Percentiles rank a stretch among this genome's conserved stretches.
Evolutionary conservation across 2,329 filamentous ascomycete species (phyloP).

Genomic region (Ophiostoma australiae): DNA sequence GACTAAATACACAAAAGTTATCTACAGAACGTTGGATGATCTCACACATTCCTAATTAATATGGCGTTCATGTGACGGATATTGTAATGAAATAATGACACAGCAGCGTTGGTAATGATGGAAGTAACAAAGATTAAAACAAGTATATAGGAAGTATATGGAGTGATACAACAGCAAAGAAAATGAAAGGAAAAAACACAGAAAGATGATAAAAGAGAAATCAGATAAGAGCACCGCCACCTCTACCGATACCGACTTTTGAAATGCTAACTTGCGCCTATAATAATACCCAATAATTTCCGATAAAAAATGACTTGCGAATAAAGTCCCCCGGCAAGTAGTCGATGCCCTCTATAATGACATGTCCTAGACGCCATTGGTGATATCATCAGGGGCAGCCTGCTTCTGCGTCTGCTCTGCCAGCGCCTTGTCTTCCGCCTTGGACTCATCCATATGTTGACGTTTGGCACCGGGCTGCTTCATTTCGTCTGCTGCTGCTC

Average conservation of each 20-base stretch:
- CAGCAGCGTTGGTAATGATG: background rate
- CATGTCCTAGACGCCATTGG: background rate
- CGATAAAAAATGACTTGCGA: background rate
- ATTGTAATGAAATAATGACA: background rate
- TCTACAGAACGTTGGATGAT: background rate
- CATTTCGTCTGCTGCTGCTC: background rate
- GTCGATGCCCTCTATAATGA: background rate
- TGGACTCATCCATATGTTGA: background rate
- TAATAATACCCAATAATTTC: background rate
- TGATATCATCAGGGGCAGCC: background rate
- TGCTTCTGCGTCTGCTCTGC: background rate
- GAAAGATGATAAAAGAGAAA: background rate
- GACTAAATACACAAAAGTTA: background rate
- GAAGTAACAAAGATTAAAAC: background rate
- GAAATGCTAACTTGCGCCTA: background rate
- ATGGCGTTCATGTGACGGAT: background rate
- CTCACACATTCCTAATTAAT: background rate
- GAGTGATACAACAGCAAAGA: background rate
- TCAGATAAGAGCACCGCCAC: background rate
- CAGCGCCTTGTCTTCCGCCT: background rate
- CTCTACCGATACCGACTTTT: background rate
- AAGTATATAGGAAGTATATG: background rate
- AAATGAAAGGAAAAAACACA: background rate
- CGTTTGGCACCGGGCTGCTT: conserved; percentile 4
- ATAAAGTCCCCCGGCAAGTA: background rate